Conservation (phyloP, 139 green algal species). For the Edaphochlamys debaryana region DNA sequence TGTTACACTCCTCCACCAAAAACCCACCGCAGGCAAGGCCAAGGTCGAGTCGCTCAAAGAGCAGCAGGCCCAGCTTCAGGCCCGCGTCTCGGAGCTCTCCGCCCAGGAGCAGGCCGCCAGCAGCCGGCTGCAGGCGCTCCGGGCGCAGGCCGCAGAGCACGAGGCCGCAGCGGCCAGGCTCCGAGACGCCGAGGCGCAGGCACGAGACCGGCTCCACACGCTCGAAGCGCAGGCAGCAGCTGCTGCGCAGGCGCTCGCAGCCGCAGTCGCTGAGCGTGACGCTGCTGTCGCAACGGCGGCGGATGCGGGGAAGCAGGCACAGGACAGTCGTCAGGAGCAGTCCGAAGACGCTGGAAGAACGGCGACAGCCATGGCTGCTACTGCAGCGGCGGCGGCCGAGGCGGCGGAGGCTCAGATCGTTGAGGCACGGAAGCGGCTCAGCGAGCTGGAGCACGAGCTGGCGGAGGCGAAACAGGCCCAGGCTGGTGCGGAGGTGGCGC, state of each 20-base stretch:
- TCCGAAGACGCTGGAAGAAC: too few relatives aligned
- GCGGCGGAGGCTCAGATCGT: too few relatives aligned
- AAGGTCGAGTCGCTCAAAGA: conserved; percentile 28
- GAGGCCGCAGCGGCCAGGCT: too few relatives aligned
- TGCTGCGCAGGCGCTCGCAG: too few relatives aligned
- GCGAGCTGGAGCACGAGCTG: background rate
- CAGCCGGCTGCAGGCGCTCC: background rate
- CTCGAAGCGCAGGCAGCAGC: too few relatives aligned
- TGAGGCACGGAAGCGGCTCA: background rate
- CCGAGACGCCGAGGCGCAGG: too few relatives aligned
- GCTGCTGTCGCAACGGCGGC: too few relatives aligned
- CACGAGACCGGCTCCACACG: too few relatives aligned
- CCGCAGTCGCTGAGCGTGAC: too few relatives aligned
- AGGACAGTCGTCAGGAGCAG: too few relatives aligned
- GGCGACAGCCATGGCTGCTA: background rate
- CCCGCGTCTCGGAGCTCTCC: background rate
- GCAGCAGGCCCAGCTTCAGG: conserved; percentile 15
- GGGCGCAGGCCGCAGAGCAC: conserved; percentile 1
- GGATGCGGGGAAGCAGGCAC: too few relatives aligned
- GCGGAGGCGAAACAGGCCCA: background rate
- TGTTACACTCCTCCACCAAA: too few relatives aligned
- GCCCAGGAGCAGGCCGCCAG: background rate
- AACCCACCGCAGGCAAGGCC: background rate
- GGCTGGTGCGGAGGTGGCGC: background rate
- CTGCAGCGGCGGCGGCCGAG: background rate